A percentile compares a stretch with the other conserved stretches of the same genome.
Evolutionary conservation across 1,139 yeast species (phyloP).

Genomic region (Hansenula sp.): DNA sequence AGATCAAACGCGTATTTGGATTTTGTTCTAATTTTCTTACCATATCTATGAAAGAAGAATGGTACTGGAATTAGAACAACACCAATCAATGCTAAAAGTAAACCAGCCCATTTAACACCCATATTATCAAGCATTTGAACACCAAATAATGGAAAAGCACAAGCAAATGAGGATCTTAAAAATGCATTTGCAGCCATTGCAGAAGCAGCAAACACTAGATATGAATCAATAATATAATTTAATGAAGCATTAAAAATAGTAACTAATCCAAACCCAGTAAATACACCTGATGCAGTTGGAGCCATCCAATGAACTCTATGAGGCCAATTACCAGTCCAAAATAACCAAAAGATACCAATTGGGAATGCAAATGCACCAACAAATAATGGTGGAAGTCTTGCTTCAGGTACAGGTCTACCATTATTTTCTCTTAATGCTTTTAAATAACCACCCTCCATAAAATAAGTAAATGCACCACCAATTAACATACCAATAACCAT

Average conservation of each 20-base stretch:
- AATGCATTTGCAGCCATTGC: conserved; percentile 89
- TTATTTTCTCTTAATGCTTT: conserved; percentile 39
- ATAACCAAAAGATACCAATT: conserved; percentile 76
- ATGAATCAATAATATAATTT: conserved; percentile 78
- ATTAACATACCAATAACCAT: conserved; percentile 56
- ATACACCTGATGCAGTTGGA: conserved; percentile 71
- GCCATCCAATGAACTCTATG: conserved; percentile 74
- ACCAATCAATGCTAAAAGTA: conserved; percentile 69
- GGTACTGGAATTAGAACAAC: conserved; percentile 68
- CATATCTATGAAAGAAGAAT: conserved; percentile 62
- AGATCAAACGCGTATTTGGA: conserved; percentile 61
- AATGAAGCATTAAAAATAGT: conserved; percentile 76
- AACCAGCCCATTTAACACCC: conserved; percentile 82
- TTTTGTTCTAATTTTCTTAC: conserved; percentile 52
- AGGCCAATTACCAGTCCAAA: conserved; percentile 79
- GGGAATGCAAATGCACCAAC: conserved; percentile 66
- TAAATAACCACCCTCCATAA: conserved; percentile 32
- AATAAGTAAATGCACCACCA: conserved; percentile 46
- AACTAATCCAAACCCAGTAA: conserved; percentile 72
- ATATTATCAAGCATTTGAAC: conserved; percentile 68
- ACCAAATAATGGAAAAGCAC: conserved; percentile 78
- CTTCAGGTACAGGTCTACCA: conserved; percentile 71
- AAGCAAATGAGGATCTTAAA: conserved; percentile 61
- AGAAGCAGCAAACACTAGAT: conserved; percentile 77
- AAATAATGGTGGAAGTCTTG: conserved; percentile 72